Percentiles rank a stretch among this genome's conserved stretches.
Conservation (phyloP, 2,329 filamentous ascomycete genomes). For the Kalaharituber pfeilii region DNA sequence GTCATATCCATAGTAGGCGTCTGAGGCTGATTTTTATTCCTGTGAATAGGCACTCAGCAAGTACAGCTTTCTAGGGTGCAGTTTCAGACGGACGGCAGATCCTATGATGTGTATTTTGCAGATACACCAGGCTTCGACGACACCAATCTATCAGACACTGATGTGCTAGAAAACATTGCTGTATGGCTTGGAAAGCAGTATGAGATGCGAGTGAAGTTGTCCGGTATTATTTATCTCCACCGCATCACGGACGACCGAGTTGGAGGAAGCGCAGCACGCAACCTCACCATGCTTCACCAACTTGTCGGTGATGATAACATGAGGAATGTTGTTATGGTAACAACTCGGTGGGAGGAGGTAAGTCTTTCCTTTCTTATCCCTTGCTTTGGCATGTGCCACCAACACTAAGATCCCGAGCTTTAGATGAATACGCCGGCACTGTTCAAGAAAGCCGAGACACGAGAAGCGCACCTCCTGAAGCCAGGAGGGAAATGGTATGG, state of each 20-base stretch:
- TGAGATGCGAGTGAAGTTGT: slow-evolving; percentile 20
- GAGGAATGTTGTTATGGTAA: slow-evolving; percentile 27
- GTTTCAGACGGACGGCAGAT: no score
- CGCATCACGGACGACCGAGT: slow-evolving; percentile 24
- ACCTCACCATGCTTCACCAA: slow-evolving; percentile 22
- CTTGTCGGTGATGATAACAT: slow-evolving; percentile 26
- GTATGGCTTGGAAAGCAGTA: slow-evolving; percentile 21
- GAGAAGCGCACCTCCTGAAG: no score
- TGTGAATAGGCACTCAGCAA: no score
- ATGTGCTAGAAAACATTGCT: slow-evolving; percentile 24
- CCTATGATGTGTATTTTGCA: slow-evolving; percentile 20
- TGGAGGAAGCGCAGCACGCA: slow-evolving; percentile 12
- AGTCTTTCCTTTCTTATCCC: no score
- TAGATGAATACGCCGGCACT: no score
- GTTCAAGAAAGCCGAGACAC: no score
- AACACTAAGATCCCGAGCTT: no score
- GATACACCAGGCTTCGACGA: slow-evolving; percentile 27
- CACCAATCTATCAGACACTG: slow-evolving; percentile 20
- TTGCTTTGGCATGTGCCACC: no score
- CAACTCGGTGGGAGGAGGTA: slow-evolving; percentile 31
- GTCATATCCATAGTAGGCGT: no score
- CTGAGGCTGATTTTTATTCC: no score
- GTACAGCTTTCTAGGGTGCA: no score
- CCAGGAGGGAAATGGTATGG: no score
- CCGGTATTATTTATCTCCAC: slow-evolving; percentile 26